These are phyloP conservation scores for Paxillus rubicundulus DNA, from an alignment of 768 basidiomycete genomes.

Conservation along the genomic window DNA sequence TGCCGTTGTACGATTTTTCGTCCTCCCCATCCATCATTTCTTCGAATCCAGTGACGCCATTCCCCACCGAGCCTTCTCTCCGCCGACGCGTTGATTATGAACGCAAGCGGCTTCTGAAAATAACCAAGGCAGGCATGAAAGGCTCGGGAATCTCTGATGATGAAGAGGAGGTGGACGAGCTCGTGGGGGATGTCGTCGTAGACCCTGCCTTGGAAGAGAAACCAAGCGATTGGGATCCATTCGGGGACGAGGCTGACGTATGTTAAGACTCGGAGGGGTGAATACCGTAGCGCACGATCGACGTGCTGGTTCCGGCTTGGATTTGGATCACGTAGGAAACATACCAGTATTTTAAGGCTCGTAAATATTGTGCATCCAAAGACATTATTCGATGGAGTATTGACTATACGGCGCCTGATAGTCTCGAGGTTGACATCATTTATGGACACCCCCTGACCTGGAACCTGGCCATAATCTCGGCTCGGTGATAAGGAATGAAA, in stretches of 20 bases:
- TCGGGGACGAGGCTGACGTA: slow-evolving; percentile 26
- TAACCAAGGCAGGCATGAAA: slow-evolving; percentile 30
- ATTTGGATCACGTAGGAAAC: background rate
- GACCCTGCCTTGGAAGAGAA: slow-evolving; percentile 29
- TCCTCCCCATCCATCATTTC: slow-evolving; percentile 25
- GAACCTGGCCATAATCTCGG: too few species aligned
- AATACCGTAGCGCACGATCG: background rate
- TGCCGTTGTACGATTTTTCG: slow-evolving; percentile 25
- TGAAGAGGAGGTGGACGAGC: slow-evolving; percentile 17
- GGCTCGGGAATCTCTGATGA: slow-evolving; percentile 24
- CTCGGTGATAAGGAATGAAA: background rate
- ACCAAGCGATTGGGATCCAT: slow-evolving; percentile 32
- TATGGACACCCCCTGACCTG: too few species aligned
- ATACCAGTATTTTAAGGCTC: background rate
- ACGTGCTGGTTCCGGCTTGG: background rate
- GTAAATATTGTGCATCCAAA: background rate
- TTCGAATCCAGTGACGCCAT: slow-evolving; percentile 31
- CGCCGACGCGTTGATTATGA: slow-evolving; percentile 32
- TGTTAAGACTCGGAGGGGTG: background rate
- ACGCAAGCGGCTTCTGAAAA: slow-evolving; percentile 25
- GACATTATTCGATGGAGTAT: too few species aligned
- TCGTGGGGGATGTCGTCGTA: slow-evolving; percentile 5
- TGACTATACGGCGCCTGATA: too few species aligned
- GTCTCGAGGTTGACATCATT: too few species aligned
- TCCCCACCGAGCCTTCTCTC: slow-evolving; percentile 23